These are phyloP conservation scores for Metarhizium guizhouense DNA, from an alignment of 2,329 filamentous ascomycete species.

Conservation along the genomic window DNA sequence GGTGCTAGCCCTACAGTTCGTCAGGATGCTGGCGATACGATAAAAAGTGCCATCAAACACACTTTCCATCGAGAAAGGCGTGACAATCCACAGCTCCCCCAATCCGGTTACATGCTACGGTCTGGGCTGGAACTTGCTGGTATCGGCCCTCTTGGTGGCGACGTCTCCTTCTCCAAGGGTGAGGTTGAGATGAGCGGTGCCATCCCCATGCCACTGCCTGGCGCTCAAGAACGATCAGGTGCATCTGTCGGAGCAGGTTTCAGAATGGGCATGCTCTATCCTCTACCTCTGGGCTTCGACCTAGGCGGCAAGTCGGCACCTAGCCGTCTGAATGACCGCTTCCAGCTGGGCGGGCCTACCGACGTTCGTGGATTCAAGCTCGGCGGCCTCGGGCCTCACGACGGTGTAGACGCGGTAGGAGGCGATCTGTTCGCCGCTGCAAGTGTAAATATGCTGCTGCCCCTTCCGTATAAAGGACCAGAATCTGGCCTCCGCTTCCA, in stretches of 20 bases:
- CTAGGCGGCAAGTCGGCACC: constrained; percentile 45
- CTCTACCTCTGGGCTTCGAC: constrained; percentile 57
- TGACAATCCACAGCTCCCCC: constrained; percentile 78
- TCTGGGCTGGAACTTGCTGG: constrained; percentile 78
- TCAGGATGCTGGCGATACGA: constrained; percentile 77
- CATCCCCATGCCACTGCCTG: constrained; percentile 62
- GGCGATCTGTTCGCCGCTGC: constrained; percentile 89
- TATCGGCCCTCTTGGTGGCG: constrained; percentile 71
- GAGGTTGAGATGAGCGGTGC: constrained; percentile 76
- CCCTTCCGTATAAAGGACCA: constrained; percentile 70
- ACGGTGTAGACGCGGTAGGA: constrained; percentile 77
- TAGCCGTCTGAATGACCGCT: constrained; percentile 86
- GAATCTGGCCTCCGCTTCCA: constrained; percentile 83
- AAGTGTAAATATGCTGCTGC: constrained; percentile 76
- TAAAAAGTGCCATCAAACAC: constrained; percentile 82
- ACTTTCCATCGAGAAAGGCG: constrained; percentile 72
- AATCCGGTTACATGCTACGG: constrained; percentile 71
- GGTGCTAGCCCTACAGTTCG: constrained; percentile 75
- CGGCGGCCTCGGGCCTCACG: constrained; percentile 79
- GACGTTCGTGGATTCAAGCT: constrained; percentile 91
- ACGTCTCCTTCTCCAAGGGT: constrained; percentile 91
- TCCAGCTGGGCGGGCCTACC: constrained; percentile 87
- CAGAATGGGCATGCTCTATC: constrained; percentile 74
- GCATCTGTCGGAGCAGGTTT: constrained; percentile 77
- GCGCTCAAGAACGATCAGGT: constrained; percentile 60